phyloP scores from a whole-genome alignment of 1,284 basidiomycete genomes.

The Cerrena zonata region DNA sequence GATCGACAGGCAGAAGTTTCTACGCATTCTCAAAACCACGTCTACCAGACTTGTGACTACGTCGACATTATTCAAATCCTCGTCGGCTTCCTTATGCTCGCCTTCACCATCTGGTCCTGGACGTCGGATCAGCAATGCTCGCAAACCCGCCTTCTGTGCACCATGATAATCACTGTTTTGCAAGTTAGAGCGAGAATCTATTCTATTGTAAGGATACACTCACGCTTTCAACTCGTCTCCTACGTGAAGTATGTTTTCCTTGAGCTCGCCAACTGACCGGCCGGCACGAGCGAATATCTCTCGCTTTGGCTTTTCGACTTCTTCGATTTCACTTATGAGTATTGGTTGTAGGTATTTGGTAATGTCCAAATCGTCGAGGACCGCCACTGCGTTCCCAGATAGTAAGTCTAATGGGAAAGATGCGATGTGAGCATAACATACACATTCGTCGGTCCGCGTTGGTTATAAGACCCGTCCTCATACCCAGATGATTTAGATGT shows the following conservation, averaged over 20 bases:
- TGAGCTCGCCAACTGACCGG: constrained; percentile 23
- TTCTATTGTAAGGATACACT: constrained; percentile 14
- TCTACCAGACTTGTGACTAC: constrained; percentile 39
- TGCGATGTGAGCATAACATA: constrained; percentile 29
- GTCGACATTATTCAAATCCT: constrained; percentile 33
- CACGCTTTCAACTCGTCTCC: constrained; percentile 68
- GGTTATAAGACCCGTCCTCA: constrained; percentile 58
- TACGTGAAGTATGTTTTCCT: constrained; percentile 54
- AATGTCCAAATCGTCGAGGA: constrained; percentile 55
- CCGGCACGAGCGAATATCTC: constrained; percentile 51
- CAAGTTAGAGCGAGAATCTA: background rate
- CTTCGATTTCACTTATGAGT: constrained; percentile 59
- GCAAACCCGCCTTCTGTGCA: constrained; percentile 51
- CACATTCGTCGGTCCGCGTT: constrained; percentile 68
- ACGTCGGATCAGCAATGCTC: constrained; percentile 52
- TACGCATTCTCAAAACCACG: constrained; percentile 32
- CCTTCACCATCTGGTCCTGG: constrained; percentile 42
- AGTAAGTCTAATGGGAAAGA: constrained; percentile 1
- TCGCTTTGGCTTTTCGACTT: constrained; percentile 59
- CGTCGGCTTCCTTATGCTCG: constrained; percentile 39
- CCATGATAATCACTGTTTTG: constrained; percentile 61
- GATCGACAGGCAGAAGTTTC: background rate
- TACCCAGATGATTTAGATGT: constrained; percentile 36
- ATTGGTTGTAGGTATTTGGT: constrained; percentile 44
- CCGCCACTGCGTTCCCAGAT: constrained; percentile 28